Evolutionary conservation across 2,329 filamentous ascomycete species (phyloP), one percentile per base, ranked within the genome.

Genomic region (Aspergillus unguis): DNA sequence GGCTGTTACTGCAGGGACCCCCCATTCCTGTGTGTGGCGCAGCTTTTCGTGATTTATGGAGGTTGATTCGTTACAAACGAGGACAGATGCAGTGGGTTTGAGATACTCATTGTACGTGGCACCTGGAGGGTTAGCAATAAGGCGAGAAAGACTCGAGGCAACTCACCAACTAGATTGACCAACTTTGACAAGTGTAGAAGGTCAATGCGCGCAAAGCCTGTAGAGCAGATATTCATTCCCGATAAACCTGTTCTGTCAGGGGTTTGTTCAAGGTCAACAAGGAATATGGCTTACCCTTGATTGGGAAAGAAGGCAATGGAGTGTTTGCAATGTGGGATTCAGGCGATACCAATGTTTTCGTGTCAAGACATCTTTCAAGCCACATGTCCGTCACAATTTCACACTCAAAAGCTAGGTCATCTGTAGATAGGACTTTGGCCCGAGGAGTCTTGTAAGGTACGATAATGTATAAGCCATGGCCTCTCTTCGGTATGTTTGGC

Each of bases 301-400:
- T 83, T 35, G 85, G 87, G 59, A 90, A 87, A 29, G 75, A 73
- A 5, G 84, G 79, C 56, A 96, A 88, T 2, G 94, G 91, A 5
- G 83, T 84, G 53, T 90, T 91, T 26, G 95, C 80, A 37, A 88
- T 79, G 66, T 94, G 85, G 4, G 82, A 77, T 47, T 78, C 75
- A 4, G 91, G 90, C 29, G 87, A 77, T 43, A 90, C 78, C 61
- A 92, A 82, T 27, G 74, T 75, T 69, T 89, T 94, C 58, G 83
- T 83, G 66, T 92, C 85, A 36, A 99, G 76, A 67, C 92, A 97
- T 44, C 85, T 84, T 72, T 99, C 94, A 48, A 99, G 80, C 81
- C 92, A 99, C 79, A 94, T 95, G 66, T 96, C 91, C 8, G 91
- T 97, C 31, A 95, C 85, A 10, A 78, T 65, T 44, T 77, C 69